Base-by-base conservation (phyloP, 495 filamentous ascomycete genomes). In the Aspergillus taichungensis region DNA sequence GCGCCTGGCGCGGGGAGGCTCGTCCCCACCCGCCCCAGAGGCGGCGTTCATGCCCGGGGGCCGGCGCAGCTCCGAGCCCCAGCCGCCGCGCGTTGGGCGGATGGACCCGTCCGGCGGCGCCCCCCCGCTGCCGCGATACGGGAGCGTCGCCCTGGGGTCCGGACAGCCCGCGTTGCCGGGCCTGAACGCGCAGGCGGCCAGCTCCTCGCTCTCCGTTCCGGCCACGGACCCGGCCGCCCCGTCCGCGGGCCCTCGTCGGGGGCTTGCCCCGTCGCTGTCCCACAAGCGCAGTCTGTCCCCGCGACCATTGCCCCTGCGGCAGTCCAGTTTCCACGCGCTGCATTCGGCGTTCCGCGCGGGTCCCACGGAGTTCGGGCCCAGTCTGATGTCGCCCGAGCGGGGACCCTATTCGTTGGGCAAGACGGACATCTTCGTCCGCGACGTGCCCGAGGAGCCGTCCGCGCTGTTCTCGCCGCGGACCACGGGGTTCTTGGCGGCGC, bases 391-490 rank as follows among this genome's bases (percentile, higher is more conserved):
- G 18, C 29, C 42, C n/a, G 32, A 41, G 4, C 45, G 34, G 13
- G 40, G 40, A 32, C 45, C 49, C 13, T 58, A 60, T 32, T 57
- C 59, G 1, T 47, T 62, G 8, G 55, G 61, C 6, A 61, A 64
- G 42, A 71, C 58, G 33, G 55, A 66, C 27, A 42, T 67, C 4
- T 65, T 68, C 30, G 51, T 62, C 40, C 67, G 69, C 29, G 67
- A 73, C 42, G 44, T 49, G 8, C 64, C 68, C 6, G 54, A 59
- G 24, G 45, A 56, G 28, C 59, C 55, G 6, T 55, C 61, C 13
- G 65, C 63, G 8, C 39, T 75, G 9, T 73, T 77, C 40, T 77
- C 74, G 4, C 74, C 74, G 5, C 57, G 74, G 40, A 74, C 74
- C 6, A 65, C 64, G 6, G 66, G 64, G 18, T 77, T 75, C 43